phyloP scores from a whole-genome alignment of 441 rosid genomes.

The Codiaeum variegatum region DNA sequence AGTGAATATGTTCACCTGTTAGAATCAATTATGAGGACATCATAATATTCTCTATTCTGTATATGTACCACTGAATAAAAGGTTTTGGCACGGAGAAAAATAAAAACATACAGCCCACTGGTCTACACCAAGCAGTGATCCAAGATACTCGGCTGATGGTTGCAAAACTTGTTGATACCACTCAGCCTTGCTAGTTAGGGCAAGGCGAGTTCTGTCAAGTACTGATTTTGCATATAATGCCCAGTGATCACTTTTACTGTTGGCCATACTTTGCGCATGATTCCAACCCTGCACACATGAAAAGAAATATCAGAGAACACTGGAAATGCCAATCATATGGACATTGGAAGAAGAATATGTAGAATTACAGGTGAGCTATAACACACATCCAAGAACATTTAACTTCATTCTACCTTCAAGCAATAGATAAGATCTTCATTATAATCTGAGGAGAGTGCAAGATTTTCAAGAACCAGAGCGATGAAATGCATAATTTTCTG shows the following conservation, averaged over 20 bases:
- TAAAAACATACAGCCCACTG: constrained; percentile 74
- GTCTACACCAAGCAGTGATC: constrained; percentile 83
- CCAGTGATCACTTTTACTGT: constrained; percentile 60
- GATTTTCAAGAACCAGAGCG: constrained; percentile 86
- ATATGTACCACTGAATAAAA: constrained; percentile 15
- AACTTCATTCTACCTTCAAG: constrained; percentile 57
- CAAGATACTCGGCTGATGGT: constrained; percentile 95
- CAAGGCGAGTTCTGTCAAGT: constrained; percentile 93
- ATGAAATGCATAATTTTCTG: constrained; percentile 92
- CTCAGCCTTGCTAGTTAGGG: constrained; percentile 84
- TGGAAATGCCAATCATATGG: constrained; percentile 10
- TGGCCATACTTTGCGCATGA: constrained; percentile 61
- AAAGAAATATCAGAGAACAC: constrained; percentile 16
- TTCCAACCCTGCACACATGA: constrained; percentile 72
- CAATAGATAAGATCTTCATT: constrained; percentile 92
- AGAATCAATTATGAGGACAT: constrained; percentile 16
- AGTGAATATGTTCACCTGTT: constrained; percentile 81
- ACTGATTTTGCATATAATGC: constrained; percentile 93
- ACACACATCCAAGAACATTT: constrained; percentile 3
- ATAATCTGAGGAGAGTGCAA: constrained; percentile 85
- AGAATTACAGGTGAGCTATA: neutral
- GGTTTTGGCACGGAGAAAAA: constrained; percentile 8
- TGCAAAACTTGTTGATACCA: constrained; percentile 81
- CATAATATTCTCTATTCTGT: constrained; percentile 7
- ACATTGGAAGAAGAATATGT: neutral